Evolutionary conservation across 768 basidiomycete genomes (phyloP), one percentile per base, ranked within the genome.

Genomic region (Kwoniella heveanensis): DNA sequence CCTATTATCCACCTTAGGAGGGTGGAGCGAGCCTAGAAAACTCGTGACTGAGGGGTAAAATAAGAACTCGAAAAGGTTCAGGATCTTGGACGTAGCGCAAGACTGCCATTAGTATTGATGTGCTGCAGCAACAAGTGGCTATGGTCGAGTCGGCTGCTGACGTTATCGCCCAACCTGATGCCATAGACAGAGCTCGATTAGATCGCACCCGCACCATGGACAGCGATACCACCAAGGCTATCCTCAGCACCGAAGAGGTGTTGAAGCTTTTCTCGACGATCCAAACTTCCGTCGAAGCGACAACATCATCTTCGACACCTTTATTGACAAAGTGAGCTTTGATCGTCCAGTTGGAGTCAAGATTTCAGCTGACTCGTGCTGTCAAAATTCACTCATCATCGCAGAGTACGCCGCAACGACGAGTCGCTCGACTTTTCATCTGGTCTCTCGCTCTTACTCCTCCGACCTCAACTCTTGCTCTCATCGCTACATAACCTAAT

Each of bases 371-470:
- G 32, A 32, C 7, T 32, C 32, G 32, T 6, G 32, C 32, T 32
- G 32, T 6, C 32, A 17, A 17, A 8, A 15, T 24, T 49, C 25
- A 4, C 5, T 22, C 10, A 6, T 22, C 22, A 12, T 49, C 48
- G 25, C 65, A 69, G 76, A 64, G 59, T 59, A 17, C 60, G 65
- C 54, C 59, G 54, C 24, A 13, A 57, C 19, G 69, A 71, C 51
- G 25, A 61, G 22, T 67, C 71, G 8, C 66, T 74, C 21, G 76
- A 78, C 27, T 69, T 71, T 56, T 56, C 67, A 7, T 48, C 62
- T 29, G 96, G 96, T 39, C 91, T 99, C 65, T 97, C 96, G 0
- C 83, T 99, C 4, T 83, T 99, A 24, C 90, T 91, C 12, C 81
- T 93, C 54, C 94, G 96, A 81, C 89, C 93, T 69, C 86, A 92